phyloP scores from a whole-genome alignment of 306 rosid species.

The Quercus variabilis region DNA sequence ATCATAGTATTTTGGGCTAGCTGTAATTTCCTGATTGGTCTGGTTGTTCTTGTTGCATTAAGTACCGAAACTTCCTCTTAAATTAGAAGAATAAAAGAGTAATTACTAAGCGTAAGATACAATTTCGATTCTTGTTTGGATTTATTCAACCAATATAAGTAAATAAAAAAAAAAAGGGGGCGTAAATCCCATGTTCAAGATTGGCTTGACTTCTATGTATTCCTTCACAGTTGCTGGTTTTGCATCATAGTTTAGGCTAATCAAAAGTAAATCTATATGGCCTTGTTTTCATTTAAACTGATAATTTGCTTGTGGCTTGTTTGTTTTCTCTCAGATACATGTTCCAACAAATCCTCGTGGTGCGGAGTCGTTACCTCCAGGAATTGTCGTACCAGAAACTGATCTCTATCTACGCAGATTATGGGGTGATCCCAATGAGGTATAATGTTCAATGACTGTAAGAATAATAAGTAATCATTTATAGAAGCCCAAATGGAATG shows the following conservation, averaged over 20 bases:
- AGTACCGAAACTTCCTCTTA: not conserved
- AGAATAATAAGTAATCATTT: not conserved
- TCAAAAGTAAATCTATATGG: not conserved
- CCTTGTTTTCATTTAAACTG: not conserved
- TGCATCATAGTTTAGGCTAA: not conserved
- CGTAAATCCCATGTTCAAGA: not conserved
- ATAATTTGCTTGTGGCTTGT: not conserved
- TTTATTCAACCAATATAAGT: too few relatives aligned
- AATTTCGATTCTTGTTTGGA: not conserved
- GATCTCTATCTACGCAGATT: constrained; percentile 80
- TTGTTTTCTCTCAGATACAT: constrained; percentile 48
- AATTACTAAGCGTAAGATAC: not conserved
- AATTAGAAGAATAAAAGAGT: not conserved
- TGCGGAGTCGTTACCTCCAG: constrained; percentile 87
- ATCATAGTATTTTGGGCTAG: not conserved
- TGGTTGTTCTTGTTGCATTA: constrained; percentile 14
- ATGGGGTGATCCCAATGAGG: constrained; percentile 99
- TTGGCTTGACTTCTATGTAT: not conserved
- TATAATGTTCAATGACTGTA: constrained; percentile 33
- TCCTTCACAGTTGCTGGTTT: not conserved
- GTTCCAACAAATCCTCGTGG: constrained; percentile 91
- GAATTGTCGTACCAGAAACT: constrained; percentile 76
- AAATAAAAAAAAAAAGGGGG: too few relatives aligned
- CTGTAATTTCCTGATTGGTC: not conserved
- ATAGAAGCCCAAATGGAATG: not conserved